phyloP scores from a whole-genome alignment of 208 protist genomes.

The Crithidia thermophila region DNA sequence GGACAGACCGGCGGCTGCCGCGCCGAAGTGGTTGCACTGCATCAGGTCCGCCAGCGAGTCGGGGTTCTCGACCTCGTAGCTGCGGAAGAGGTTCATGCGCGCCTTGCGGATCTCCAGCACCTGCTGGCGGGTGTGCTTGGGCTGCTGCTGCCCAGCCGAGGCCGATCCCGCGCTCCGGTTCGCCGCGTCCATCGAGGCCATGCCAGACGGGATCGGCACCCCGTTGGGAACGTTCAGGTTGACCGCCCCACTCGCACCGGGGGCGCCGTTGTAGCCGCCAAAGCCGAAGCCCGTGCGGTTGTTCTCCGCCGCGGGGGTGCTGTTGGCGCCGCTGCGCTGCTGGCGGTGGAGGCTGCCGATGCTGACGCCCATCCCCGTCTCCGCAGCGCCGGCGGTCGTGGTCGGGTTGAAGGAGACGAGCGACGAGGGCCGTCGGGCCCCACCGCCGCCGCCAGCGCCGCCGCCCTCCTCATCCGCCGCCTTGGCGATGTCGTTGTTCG shows the following conservation, averaged over 20 bases:
- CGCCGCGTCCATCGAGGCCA: slow-evolving; percentile 16
- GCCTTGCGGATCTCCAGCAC: slow-evolving; percentile 67
- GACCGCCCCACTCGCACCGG: neutral
- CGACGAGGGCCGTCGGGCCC: slow-evolving; percentile 48
- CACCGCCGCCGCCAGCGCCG: slow-evolving; percentile 6
- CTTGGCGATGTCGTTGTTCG: slow-evolving; percentile 14
- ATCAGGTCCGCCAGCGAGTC: slow-evolving; percentile 46
- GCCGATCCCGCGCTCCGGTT: slow-evolving; percentile 35
- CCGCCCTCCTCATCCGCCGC: slow-evolving; percentile 30
- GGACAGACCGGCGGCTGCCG: slow-evolving; percentile 69
- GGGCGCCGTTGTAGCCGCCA: slow-evolving; percentile 18
- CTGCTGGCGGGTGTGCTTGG: slow-evolving; percentile 71
- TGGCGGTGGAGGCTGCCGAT: slow-evolving; percentile 30
- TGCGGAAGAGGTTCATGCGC: slow-evolving; percentile 73
- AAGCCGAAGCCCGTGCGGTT: slow-evolving; percentile 34
- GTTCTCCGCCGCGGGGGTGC: slow-evolving; percentile 6
- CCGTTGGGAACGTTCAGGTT: slow-evolving; percentile 21
- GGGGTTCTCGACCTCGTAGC: slow-evolving; percentile 66
- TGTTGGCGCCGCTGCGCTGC: slow-evolving; percentile 12
- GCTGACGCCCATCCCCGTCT: slow-evolving; percentile 28
- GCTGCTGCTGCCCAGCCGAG: slow-evolving; percentile 37
- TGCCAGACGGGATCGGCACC: neutral
- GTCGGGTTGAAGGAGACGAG: slow-evolving; percentile 73
- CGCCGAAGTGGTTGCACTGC: slow-evolving; percentile 82
- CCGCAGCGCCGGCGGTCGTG: slow-evolving; percentile 4